Evolutionary conservation across 768 basidiomycete genomes (phyloP).

Genomic region (Termitomyces eurrhizus): DNA sequence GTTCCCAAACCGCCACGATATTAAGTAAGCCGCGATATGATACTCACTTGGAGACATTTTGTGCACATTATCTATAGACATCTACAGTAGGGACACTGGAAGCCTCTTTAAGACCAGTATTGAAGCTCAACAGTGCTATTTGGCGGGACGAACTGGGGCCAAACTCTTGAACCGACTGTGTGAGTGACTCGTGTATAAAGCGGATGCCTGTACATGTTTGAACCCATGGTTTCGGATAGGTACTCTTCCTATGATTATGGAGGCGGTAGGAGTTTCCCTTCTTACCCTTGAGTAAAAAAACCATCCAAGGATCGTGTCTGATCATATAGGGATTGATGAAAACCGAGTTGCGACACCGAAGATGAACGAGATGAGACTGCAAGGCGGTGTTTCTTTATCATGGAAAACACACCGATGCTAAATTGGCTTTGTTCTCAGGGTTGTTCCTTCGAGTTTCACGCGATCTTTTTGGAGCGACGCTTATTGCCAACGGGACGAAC

Average conservation of each 20-base stretch:
- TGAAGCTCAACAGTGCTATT: constrained; percentile 39
- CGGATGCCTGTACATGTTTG: not conserved
- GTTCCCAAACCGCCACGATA: constrained; percentile 48
- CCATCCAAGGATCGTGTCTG: not conserved
- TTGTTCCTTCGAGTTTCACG: constrained; percentile 50
- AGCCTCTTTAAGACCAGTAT: not conserved
- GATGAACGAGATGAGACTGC: constrained; percentile 52
- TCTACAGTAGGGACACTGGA: constrained; percentile 39
- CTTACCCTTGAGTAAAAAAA: not conserved
- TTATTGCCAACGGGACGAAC: constrained; percentile 47
- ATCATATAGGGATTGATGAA: constrained; percentile 44
- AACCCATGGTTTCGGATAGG: not conserved
- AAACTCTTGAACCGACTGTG: constrained; percentile 51
- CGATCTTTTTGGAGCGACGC: constrained; percentile 39
- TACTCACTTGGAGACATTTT: too few relatives aligned
- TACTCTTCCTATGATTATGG: constrained; percentile 63
- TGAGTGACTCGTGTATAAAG: constrained; percentile 18
- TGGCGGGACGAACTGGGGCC: constrained; percentile 65
- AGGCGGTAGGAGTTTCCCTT: constrained; percentile 27
- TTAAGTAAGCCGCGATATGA: constrained; percentile 32
- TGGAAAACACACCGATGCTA: not conserved
- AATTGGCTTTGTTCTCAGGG: constrained; percentile 22
- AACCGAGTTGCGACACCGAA: constrained; percentile 44
- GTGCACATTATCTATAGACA: constrained; percentile 25
- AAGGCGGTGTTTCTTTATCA: constrained; percentile 29